Evolutionary conservation across 345 rosid genomes (phyloP).

Genomic region (Streptanthus diversifolius): DNA sequence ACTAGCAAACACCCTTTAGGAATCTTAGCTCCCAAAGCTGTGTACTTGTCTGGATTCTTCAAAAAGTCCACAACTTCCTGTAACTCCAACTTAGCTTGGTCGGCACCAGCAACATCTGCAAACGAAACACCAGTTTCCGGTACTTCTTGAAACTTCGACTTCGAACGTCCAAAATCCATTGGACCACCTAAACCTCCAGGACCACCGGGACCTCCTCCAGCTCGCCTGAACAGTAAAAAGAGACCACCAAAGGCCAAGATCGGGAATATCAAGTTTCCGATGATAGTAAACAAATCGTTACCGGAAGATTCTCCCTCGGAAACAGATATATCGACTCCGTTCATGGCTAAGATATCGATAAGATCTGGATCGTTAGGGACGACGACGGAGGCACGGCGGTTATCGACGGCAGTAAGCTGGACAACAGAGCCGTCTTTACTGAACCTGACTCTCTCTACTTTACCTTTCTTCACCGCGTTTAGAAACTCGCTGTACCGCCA

Average conservation of each 20-base stretch:
- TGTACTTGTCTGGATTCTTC: slow-evolving; percentile 81
- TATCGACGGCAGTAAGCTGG: slow-evolving; percentile 61
- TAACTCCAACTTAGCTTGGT: slow-evolving; percentile 70
- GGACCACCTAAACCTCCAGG: slow-evolving; percentile 88
- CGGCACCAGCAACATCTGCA: slow-evolving; percentile 80
- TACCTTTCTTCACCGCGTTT: slow-evolving; percentile 68
- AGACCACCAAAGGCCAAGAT: slow-evolving; percentile 63
- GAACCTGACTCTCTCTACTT: slow-evolving; percentile 69
- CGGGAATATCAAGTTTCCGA: slow-evolving; percentile 66
- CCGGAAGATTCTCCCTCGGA: slow-evolving; percentile 62
- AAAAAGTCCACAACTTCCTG: slow-evolving; percentile 84
- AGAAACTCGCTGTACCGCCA: slow-evolving; percentile 80
- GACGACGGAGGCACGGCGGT: slow-evolving; percentile 59
- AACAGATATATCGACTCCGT: slow-evolving; percentile 70
- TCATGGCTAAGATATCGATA: slow-evolving; percentile 70
- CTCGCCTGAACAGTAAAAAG: slow-evolving; percentile 57
- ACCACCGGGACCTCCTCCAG: slow-evolving; percentile 65
- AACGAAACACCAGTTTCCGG: slow-evolving; percentile 82
- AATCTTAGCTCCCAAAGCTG: slow-evolving; percentile 77
- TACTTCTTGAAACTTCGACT: slow-evolving; percentile 78
- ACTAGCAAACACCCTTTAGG: slow-evolving; percentile 81
- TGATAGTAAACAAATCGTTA: slow-evolving; percentile 52
- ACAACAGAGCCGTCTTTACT: slow-evolving; percentile 67
- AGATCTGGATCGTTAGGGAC: slow-evolving; percentile 75
- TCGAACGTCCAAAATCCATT: slow-evolving; percentile 75